Base-by-base conservation (phyloP, 495 filamentous ascomycete genomes). In the Aeminium ludgeri region DNA sequence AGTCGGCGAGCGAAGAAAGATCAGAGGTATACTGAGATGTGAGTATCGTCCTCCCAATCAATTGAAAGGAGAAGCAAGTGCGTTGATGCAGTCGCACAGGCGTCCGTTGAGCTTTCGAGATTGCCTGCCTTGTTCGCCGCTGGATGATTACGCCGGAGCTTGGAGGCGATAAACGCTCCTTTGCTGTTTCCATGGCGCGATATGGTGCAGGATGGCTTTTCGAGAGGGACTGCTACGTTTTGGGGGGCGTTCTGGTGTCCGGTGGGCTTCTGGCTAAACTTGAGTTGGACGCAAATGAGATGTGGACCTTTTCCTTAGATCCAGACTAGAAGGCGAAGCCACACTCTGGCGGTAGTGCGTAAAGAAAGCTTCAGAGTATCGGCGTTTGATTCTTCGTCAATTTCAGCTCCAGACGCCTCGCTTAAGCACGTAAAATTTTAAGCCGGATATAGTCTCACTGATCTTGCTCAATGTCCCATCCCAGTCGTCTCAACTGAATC, bases 401-500 rank as follows among this genome's bases (percentile, higher is more conserved):
- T 25, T 25, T 8, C 8, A 25, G 23, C 23, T 25, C 23, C 23
- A 25, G 23, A 25, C 23, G 23, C 23, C 23, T 25, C 23, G 23
- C 35, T n/a, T 38, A 19, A 18, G 4, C 12, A 6, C 12, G 13
- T 5, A 19, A 4, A 38, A 23, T 10, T 27, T 27, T n/a, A 3
- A 18, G 3, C 15, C 19, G 5, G 15, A 8, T 10, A 10, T 23
- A 18, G 4, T 3, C 18, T 15, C 15, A 18, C 35, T 3, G 6
- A 3, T n/a, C 6, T 6, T 18, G 6, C 15, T n/a, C 20, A 2
- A 16, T 3, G 23, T 4, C 23, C 23, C 23, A 25, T 3, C 4
- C 23, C 23, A 41, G 19, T 30, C 20, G 7, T 43, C 12, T 63
- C 53, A 81, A 55, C 69, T 74, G 58, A 97, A 82, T 40, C 91